These are phyloP conservation scores for Hortiboletus rubellus DNA, from an alignment of 1,284 basidiomycete genomes.

Conservation along the genomic window DNA sequence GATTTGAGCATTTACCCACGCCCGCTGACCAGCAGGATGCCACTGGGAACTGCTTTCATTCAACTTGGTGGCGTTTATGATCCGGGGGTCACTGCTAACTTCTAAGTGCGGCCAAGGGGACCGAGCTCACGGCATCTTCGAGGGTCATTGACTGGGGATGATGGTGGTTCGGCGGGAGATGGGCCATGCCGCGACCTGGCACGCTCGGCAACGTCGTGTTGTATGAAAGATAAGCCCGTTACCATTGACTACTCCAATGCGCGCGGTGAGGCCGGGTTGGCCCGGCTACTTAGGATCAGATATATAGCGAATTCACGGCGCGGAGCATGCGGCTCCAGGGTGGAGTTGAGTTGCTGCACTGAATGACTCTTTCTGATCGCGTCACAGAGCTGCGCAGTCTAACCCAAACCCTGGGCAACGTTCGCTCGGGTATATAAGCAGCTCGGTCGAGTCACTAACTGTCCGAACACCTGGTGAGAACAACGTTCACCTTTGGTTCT, in stretches of 20 bases:
- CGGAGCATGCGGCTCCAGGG: slow-evolving; percentile 23
- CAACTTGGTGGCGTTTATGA: background rate
- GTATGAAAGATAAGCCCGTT: too few relatives aligned
- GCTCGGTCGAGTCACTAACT: background rate
- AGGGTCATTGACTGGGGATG: too few relatives aligned
- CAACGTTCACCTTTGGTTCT: background rate
- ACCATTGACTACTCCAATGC: background rate
- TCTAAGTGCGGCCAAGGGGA: too few relatives aligned
- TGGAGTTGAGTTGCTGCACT: slow-evolving; percentile 9
- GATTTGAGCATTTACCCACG: background rate
- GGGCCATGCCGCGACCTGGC: too few relatives aligned
- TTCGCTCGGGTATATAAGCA: slow-evolving; percentile 5
- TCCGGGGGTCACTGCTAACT: too few relatives aligned
- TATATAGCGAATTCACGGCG: background rate
- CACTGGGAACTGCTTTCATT: background rate
- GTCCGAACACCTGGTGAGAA: background rate
- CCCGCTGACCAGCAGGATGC: background rate
- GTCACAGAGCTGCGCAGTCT: too few relatives aligned
- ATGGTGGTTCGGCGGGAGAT: too few relatives aligned
- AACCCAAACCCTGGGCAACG: slow-evolving; percentile 11
- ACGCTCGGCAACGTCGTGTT: too few relatives aligned
- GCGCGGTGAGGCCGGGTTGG: background rate
- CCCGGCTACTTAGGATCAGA: background rate
- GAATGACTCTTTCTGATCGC: background rate
- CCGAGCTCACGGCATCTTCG: too few relatives aligned